phyloP scores from a whole-genome alignment of 495 filamentous ascomycete genomes.

The Penicillium longicatenatum region DNA sequence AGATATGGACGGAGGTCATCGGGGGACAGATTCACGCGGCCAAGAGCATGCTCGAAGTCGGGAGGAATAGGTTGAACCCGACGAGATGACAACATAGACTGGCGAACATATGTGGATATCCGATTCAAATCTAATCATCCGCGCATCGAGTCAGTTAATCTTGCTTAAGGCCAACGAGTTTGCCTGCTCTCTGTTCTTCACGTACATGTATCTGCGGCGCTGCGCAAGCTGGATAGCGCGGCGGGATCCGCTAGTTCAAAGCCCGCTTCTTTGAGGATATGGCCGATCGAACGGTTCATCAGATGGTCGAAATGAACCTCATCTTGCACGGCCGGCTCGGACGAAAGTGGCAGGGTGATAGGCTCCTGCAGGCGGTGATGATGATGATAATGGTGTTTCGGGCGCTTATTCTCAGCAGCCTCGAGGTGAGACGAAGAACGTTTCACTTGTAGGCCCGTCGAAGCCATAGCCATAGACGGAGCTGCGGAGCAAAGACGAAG shows the following conservation, averaged over 20 bases:
- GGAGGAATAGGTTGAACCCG: conserved; percentile 63
- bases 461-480: conserved; percentile 31
- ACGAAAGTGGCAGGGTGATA: conserved; percentile 20
- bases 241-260: conserved; percentile 58
- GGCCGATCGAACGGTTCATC: conserved; percentile 58
- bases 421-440: conserved; percentile 41
- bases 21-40: conserved; percentile 31
- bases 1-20: conserved; percentile 46
- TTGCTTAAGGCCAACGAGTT: background rate
- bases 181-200: background rate
- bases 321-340: conserved; percentile 37
- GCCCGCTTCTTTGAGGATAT: conserved; percentile 55
- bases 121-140: conserved; percentile 54
- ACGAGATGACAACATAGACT: conserved; percentile 62
- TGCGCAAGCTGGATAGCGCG: conserved; percentile 60
- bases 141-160: conserved; percentile 2
- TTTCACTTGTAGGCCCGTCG: conserved; percentile 40
- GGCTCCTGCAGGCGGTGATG: conserved; percentile 49
- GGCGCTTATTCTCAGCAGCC: conserved; percentile 38
- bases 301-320: conserved; percentile 51
- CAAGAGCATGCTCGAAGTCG: conserved; percentile 69
- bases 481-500: conserved; percentile 2
- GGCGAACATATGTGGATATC: conserved; percentile 56
- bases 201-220: conserved; percentile 65
- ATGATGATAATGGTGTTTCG: conserved; percentile 48